These are phyloP conservation scores for Aspergillus calidoustus DNA, from an alignment of 2,329 filamentous ascomycete genomes.

Conservation along the genomic window DNA sequence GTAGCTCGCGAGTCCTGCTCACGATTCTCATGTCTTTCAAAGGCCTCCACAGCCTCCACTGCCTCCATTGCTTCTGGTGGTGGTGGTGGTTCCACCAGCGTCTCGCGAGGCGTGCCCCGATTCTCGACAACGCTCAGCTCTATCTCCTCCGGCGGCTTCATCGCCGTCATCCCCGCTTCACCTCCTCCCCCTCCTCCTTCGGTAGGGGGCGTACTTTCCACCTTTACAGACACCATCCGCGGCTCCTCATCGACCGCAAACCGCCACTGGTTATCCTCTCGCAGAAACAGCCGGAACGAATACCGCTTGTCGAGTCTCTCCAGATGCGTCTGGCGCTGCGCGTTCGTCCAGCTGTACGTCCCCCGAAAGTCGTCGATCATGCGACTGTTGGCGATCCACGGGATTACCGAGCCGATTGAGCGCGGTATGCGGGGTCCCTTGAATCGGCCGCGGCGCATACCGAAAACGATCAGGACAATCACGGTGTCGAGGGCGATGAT, in stretches of 20 bases:
- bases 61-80: neutral
- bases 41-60: neutral
- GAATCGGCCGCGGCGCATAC: slow-evolving; percentile 39
- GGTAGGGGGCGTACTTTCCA: neutral
- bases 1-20: slow-evolving; percentile 23
- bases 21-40: slow-evolving; percentile 1
- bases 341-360: slow-evolving; percentile 36
- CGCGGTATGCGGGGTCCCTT: slow-evolving; percentile 39
- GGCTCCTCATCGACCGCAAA: slow-evolving; percentile 41
- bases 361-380: slow-evolving; percentile 38
- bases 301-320: slow-evolving; percentile 36
- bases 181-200: neutral
- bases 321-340: slow-evolving; percentile 33
- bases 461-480: slow-evolving; percentile 38
- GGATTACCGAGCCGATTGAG: slow-evolving; percentile 39
- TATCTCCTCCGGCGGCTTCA: slow-evolving; percentile 21
- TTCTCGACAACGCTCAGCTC: slow-evolving; percentile 22
- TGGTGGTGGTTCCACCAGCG: neutral
- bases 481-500: slow-evolving; percentile 39
- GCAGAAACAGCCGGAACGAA: slow-evolving; percentile 37
- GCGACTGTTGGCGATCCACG: slow-evolving; percentile 40
- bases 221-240: slow-evolving; percentile 3
- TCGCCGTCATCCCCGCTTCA: neutral
- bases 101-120: neutral
- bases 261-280: slow-evolving; percentile 34